phyloP scores from a whole-genome alignment of 805 yeast species.

The Ogataea pini region DNA sequence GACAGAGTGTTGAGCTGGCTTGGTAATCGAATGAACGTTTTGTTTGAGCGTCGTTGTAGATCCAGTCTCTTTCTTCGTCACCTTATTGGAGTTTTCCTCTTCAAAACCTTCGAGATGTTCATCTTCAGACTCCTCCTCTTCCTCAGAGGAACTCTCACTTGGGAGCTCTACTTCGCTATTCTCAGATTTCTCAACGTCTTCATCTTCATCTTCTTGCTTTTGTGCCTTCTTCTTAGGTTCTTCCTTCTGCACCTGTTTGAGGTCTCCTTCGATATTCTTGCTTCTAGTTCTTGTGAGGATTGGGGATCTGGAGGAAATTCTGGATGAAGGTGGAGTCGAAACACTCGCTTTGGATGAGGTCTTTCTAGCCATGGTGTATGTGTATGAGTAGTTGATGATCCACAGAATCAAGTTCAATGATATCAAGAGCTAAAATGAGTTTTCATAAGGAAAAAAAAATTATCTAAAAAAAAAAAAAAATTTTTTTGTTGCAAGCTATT shows the following conservation, averaged over 20 bases:
- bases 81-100: constrained; percentile 10
- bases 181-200: constrained; percentile 15
- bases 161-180: constrained; percentile 24
- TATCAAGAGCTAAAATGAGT: no score
- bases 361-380: constrained; percentile 10
- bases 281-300: constrained; percentile 26
- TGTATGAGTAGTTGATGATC: not conserved
- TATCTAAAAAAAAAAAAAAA: constrained; percentile 1
- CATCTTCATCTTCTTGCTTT: constrained; percentile 11
- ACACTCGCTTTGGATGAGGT: constrained; percentile 4
- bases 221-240: constrained; percentile 9
- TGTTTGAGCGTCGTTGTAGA: constrained; percentile 18
- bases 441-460: not conserved
- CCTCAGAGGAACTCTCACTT: constrained; percentile 13
- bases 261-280: constrained; percentile 11
- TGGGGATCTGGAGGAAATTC: constrained; percentile 26
- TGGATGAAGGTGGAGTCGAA: constrained; percentile 18
- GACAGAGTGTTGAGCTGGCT: constrained; percentile 17
- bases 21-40: constrained; percentile 27
- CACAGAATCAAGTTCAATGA: not conserved
- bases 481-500: constrained; percentile 5
- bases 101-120: constrained; percentile 25
- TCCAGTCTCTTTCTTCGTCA: not conserved
- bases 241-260: constrained; percentile 13
- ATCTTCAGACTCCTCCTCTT: constrained; percentile 15